Base-by-base conservation (phyloP, 768 basidiomycete species). In the Lyophyllum atratum region DNA sequence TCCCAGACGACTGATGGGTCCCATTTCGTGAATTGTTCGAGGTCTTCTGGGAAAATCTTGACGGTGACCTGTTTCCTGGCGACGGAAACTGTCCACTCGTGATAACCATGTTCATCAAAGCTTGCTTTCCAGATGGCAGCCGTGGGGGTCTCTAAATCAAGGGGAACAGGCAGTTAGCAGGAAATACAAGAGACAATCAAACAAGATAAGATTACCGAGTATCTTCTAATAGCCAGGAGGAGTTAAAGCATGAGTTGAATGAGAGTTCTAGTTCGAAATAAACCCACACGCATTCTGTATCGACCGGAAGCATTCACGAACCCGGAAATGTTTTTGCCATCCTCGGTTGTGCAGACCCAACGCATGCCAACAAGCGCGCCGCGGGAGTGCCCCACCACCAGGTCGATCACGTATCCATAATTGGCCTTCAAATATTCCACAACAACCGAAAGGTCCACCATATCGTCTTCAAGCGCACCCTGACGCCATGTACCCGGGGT, bases 361-460 rank as follows among this genome's bases (percentile, higher is more conserved):
- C 79, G 74, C 66, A 88, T 81, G 0, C 77, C 82, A 19, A 80
- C 82, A n/a, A 92, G 68, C 22, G 86, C 83, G 7, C 88, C 92
- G 33, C 90, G 84, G 15, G 91, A 93, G 70, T 94, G 92, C 1
- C 86, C 90, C 6, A 94, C 80, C 37, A 93, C 67, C 52, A 89
- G 70, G 64, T 87, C 86, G 48, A 92, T 72, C 31, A 78, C 72
- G 68, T 93, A 94, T 2, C 88, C 89, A 61, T 84, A 85, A 25
- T 69, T 72, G 7, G 60, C 64, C 55, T 80, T 80, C 22, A 93
- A 79, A 66, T 86, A 83, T 39, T 79, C 76, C 24, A 86, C 87
- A 9, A 91, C 89, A 2, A 76, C 78, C 52, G 80, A 70, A 31
- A 93, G 73, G 70, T 94, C 92, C 58, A 81, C 76, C 2, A 89